These are phyloP conservation scores for Lactarius vividus DNA, from an alignment of 768 basidiomycete species.

Conservation along the genomic window DNA sequence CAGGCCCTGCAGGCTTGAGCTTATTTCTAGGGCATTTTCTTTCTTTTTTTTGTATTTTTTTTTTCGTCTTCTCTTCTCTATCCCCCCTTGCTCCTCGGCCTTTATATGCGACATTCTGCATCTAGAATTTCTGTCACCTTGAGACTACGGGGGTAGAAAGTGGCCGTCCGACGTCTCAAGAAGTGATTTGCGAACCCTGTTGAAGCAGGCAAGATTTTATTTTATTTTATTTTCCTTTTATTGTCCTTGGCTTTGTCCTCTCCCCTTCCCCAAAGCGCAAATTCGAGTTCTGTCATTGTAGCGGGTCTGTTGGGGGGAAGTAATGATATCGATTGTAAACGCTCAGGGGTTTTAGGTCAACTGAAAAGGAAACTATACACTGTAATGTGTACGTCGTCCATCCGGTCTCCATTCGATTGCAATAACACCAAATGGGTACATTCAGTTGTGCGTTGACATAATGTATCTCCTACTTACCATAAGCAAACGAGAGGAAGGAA, in stretches of 20 bases:
- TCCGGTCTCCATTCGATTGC: slow-evolving; percentile 1
- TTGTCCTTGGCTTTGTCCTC: background rate
- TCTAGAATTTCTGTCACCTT: background rate
- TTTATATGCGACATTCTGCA: background rate
- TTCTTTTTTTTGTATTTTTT: background rate
- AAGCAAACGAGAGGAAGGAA: background rate
- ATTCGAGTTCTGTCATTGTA: background rate
- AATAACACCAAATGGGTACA: slow-evolving; percentile 26
- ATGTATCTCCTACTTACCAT: background rate
- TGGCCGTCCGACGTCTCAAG: background rate
- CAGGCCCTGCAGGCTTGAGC: background rate
- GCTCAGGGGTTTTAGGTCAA: background rate
- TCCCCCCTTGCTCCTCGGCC: slow-evolving; percentile 16
- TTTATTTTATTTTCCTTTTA: background rate
- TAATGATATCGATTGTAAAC: background rate
- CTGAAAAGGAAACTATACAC: background rate
- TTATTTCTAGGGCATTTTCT: background rate
- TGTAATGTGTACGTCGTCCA: background rate
- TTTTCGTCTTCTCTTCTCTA: background rate
- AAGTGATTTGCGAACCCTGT: background rate
- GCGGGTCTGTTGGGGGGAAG: background rate
- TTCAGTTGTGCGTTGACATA: slow-evolving; percentile 4
- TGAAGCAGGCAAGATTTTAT: background rate
- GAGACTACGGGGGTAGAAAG: background rate
- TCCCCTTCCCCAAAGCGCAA: background rate